Evolutionary conservation across 805 yeast genomes (phyloP), one percentile per base, ranked within the genome.

Genomic region (Spathaspora girioi): DNA sequence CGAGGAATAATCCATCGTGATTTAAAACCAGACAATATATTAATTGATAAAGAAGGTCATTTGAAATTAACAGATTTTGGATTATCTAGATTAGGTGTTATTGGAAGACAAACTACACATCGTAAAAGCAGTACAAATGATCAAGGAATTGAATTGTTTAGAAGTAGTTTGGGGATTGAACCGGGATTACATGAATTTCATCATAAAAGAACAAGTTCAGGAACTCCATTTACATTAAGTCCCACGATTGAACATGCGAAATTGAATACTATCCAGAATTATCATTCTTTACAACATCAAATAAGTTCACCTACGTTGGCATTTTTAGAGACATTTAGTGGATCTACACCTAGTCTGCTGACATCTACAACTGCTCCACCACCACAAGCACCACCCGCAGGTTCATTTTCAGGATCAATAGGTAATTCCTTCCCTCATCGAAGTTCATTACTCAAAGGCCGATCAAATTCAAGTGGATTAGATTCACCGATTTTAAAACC

Each of bases 1-100:
- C 80, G 87, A 59, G 97, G 97, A 0, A 89, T 96, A 47, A 87
- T 94, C 50, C 99, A 94, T 68, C 84, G 97, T 60, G 99, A 94
- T 67, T 74, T 94, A 63, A 94, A 94, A 65, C 99, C 99, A 0
- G 99, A 94, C 63, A 94, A 94, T 60, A 67, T 94, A 35, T 74
- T 94, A 56, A 91, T 94, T 56, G 98, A 92, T 64, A 75, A 81
- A 49, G 73, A 75, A 35, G 99, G 99, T 0, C 99, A 94, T 69
- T 67, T 94, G 54, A 94, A 94, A 67, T 71, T 96, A 54, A 92
- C 97, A 0, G 99, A 94, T 69, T 94, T 94, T 73, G 99, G 99
- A 1, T 77, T 94, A 43, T 88, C 96, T 8, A 77, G 96, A 63
- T 84, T 91, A 76, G 97, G 97, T 29, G 80, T 92, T 43, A 81